phyloP scores from a whole-genome alignment of 2,329 filamentous ascomycete species.

The Fusarium odoratissimum region DNA sequence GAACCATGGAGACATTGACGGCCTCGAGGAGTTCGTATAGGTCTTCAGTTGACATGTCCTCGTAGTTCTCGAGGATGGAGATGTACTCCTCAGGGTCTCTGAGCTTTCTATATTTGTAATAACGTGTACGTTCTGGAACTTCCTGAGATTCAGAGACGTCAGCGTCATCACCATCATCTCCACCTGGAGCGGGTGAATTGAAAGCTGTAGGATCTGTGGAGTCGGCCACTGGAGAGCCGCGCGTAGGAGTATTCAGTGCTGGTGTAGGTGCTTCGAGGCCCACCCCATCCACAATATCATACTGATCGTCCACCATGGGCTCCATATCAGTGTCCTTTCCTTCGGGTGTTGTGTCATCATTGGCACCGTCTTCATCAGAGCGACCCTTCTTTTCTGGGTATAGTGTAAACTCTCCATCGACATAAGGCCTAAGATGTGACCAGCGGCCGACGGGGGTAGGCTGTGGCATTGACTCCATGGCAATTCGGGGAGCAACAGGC shows the following conservation, averaged over 20 bases:
- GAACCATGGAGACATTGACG: constrained; percentile 58
- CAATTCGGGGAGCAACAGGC: constrained; percentile 13
- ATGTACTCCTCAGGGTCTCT: constrained; percentile 62
- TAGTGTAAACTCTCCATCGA: constrained; percentile 53
- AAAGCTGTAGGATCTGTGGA: constrained; percentile 52
- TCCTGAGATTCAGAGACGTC: constrained; percentile 53
- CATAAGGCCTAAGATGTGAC: constrained; percentile 55
- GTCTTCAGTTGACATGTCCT: constrained; percentile 60
- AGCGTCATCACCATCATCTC: constrained; percentile 52
- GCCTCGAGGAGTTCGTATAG: constrained; percentile 59
- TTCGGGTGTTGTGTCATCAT: constrained; percentile 49
- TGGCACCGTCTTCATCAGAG: constrained; percentile 47
- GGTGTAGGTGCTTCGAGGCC: constrained; percentile 51
- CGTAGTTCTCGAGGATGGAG: constrained; percentile 61
- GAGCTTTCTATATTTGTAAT: constrained; percentile 62
- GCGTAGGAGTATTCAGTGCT: constrained; percentile 53
- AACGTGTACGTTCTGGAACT: constrained; percentile 42
- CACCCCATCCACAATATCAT: constrained; percentile 47
- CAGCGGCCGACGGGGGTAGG: constrained; percentile 50
- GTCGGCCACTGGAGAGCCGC: constrained; percentile 55
- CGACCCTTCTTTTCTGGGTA: constrained; percentile 55
- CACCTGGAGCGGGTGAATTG: constrained; percentile 53
- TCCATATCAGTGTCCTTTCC: constrained; percentile 50
- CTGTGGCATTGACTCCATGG: constrained; percentile 42
- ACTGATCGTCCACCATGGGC: constrained; percentile 49